Evolutionary conservation across 2,329 filamentous ascomycete genomes (phyloP).

Genomic region (Fusarium nanum): DNA sequence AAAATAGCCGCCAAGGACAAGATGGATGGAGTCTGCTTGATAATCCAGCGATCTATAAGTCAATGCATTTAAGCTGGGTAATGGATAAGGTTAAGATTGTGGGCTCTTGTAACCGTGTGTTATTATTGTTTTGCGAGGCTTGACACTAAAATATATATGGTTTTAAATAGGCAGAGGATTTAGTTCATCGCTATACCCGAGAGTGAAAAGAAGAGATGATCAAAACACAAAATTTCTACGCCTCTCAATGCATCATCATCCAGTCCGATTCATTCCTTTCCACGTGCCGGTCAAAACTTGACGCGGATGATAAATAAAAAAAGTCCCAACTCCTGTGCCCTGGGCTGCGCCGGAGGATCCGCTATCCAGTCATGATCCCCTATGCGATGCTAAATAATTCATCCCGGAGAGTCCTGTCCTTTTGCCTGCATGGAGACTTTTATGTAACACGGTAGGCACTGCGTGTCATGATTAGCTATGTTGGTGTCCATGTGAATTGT

Average conservation of each 20-base stretch:
- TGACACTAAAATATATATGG: constrained; percentile 20
- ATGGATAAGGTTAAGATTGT: neutral
- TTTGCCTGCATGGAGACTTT: constrained; percentile 13
- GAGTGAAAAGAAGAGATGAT: constrained; percentile 17
- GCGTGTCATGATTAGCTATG: constrained; percentile 22
- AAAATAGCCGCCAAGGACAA: constrained; percentile 8
- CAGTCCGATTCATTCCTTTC: constrained; percentile 24
- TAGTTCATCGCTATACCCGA: constrained; percentile 25
- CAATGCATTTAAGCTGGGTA: neutral
- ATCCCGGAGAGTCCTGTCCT: constrained; percentile 1
- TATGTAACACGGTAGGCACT: constrained; percentile 53
- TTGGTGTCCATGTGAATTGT: neutral
- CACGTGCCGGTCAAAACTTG: constrained; percentile 34
- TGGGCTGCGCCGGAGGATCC: constrained; percentile 39
- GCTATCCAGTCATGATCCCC: constrained; percentile 35
- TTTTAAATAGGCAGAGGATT: constrained; percentile 33
- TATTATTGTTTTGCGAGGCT: constrained; percentile 25
- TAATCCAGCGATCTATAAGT: constrained; percentile 7
- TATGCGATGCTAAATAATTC: constrained; percentile 41
- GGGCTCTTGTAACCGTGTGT: neutral
- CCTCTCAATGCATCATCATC: constrained; percentile 40
- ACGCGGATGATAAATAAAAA: constrained; percentile 24
- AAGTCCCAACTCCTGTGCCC: constrained; percentile 32
- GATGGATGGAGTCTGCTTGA: constrained; percentile 11
- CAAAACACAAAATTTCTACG: constrained; percentile 25